Base-by-base conservation (phyloP, 2,329 filamentous ascomycete genomes). In the Hansfordia pulvinata region DNA sequence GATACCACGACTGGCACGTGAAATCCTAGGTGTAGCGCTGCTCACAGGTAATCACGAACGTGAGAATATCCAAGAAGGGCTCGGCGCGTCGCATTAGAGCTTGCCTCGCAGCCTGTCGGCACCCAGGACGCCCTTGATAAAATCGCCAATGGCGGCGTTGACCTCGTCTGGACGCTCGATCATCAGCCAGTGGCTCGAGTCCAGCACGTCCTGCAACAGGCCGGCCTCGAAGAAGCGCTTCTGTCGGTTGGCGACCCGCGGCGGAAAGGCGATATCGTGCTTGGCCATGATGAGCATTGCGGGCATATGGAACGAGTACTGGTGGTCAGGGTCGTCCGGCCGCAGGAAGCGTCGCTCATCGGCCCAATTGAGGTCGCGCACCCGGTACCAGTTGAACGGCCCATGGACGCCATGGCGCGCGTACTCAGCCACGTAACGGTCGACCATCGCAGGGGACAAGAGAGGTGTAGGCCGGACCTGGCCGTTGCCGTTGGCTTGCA, bases 361-460 rank as follows among this genome's bases (percentile, higher is more conserved):
- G 30, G 75, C 58, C 43, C 60, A 75, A 40, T 81, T 82, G 20
- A 67, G 51, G 39, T 68, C 55, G 5, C 63, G 56, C 2, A 60
- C 71, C 13, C 74, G 64, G 44, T 83, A 83, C 73, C 74, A 80
- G 43, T 73, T 77, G 22, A 75, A 50, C 2, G 74, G 72, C 8
- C 74, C 73, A 34, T 70, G 62, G 24, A 82, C 49, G 5, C 75
- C 74, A 35, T 65, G 61, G 14, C 63, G 57, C 3, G 53, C 45
- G 46, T 68, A 81, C 40, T 75, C 58, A 12, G 63, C 50, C n/a
- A 64, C 64, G 42, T 81, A 81, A 47, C 67, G 74, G 30, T 77
- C 64, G 22, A 81, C 47, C 44, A 75, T 69, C 49, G 70, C 61
- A 18, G 68, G 60, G 28, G 54, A 60, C 36, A 81, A 38, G 13